Evolutionary conservation across 352 stramenopile species (phyloP), one percentile per base, ranked within the genome.

Genomic region (Globisporangium paroecandrum): DNA sequence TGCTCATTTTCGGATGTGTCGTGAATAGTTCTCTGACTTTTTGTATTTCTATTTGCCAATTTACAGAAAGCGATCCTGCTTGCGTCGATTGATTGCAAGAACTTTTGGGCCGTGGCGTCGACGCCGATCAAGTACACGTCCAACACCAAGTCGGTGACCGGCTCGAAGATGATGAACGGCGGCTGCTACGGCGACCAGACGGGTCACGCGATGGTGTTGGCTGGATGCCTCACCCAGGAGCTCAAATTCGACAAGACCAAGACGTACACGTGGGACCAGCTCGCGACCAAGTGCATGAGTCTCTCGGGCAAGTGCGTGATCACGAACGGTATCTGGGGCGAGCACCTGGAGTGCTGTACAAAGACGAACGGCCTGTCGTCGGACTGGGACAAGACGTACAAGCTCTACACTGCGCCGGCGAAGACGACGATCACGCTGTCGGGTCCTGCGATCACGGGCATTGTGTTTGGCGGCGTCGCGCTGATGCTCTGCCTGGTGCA

Each of bases 321-420:
- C 69, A 95, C 87, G 8, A 95, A 95, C 71, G 83, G 82, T 25
- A 73, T 93, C 4, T 95, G 87, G 87, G 81, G 80, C 61, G 71
- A 91, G 68, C 86, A 95, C 62, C 75, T 95, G 58, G 77, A 91
- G 73, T 95, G 87, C 74, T 95, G 87, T 72, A 89, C 73, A n/a
- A 81, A 72, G 2, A 76, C 69, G 43, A 82, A 73, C 34, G 77
- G 5, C 64, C 89, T n/a, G 75, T 66, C 4, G 27, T 86, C 78
- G 4, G 75, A 90, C 68, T 95, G 87, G 87, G 76, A 95, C 67
- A 85, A 79, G 51, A 74, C 72, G 1, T 92, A 76, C 73, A 70
- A 85, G 65, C 64, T 81, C n/a, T 95, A 95, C 80, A 86, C 78
- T 32, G 76, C 83, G 62, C 74, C 75, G 24, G 25, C 70, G 34